Base-by-base conservation (phyloP, 1,139 yeast species). In the Sugiyamaella sp. region DNA sequence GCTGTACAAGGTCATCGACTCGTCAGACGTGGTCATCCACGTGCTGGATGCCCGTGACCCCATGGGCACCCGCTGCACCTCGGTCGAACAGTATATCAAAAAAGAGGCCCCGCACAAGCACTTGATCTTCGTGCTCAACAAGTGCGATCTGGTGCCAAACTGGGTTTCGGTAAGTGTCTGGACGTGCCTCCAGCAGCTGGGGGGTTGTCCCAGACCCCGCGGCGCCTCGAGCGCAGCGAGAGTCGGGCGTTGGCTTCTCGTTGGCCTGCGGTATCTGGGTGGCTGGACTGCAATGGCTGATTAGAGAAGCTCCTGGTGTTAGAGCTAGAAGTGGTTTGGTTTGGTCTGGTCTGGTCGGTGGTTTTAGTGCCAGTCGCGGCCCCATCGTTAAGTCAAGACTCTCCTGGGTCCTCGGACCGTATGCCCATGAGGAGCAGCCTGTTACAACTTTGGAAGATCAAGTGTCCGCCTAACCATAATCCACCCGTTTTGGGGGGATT, bases 41-140 rank as follows among this genome's bases (percentile, higher is more conserved):
- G 98, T 91, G 14, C 76, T 93, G 57, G 99, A 93, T 74, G 98
- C 99, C 3, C 85, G 99, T 74, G 97, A 93, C 75, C 99, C 99
- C 24, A 71, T 89, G 62, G 99, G 99, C 49, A 93, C 99, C 4
- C 81, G 97, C 63, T 93, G 99, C 78, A 86, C 80, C 64, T 81
- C 95, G 2, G 97, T 93, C 56, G 98, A 93, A 71, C 91, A 90
- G 66, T 91, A 90, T 70, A 88, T 93, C 70, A 83, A 80, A 64
- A 93, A 88, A 60, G 99, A 93, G 74, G 91, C 96, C 68, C 89
- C 99, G 27, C 99, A 93, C 71, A 93, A 93, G 74, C 99, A 93
- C 77, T 80, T 93, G 76, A 86, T 93, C 60, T 91, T 86, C 70
- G 97, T 93, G 52, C 77, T 93, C 72, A 93, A 93, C 80, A 93